These are phyloP conservation scores for Larix sibirica DNA, from an alignment of 83 land plant genomes.

Conservation along the genomic window DNA sequence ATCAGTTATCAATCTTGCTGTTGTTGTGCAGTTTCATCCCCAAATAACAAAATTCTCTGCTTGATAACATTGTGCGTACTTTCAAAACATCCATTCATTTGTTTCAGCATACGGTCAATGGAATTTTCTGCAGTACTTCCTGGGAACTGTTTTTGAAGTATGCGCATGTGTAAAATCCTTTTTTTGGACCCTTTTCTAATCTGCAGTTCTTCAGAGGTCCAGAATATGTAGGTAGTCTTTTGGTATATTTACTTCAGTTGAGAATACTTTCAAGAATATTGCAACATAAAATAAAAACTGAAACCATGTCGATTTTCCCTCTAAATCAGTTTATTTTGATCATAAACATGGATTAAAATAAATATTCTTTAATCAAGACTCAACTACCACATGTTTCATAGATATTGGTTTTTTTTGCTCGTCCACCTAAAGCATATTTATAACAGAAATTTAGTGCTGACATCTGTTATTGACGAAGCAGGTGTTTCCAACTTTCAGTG, in stretches of 20 bases:
- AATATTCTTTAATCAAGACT: not conserved
- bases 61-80: not conserved
- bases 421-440: not conserved
- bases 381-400: not conserved
- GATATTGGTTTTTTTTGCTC: not conserved
- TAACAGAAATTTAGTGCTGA: not conserved
- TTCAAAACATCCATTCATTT: not conserved
- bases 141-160: not conserved
- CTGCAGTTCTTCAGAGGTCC: not conserved
- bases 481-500: not conserved
- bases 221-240: too few relatives aligned
- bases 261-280: not conserved
- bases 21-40: not conserved
- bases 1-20: conserved; percentile 1
- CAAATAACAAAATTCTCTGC: not conserved
- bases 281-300: not conserved
- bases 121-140: not conserved
- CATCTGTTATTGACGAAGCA: not conserved
- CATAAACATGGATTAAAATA: not conserved
- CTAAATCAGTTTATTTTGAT: too few relatives aligned
- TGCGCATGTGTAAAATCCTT: not conserved
- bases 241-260: not conserved
- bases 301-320: too few relatives aligned
- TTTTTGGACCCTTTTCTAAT: not conserved
- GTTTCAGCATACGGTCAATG: not conserved